Base-by-base conservation (phyloP, 805 yeast genomes). In the Candida boleticola region DNA sequence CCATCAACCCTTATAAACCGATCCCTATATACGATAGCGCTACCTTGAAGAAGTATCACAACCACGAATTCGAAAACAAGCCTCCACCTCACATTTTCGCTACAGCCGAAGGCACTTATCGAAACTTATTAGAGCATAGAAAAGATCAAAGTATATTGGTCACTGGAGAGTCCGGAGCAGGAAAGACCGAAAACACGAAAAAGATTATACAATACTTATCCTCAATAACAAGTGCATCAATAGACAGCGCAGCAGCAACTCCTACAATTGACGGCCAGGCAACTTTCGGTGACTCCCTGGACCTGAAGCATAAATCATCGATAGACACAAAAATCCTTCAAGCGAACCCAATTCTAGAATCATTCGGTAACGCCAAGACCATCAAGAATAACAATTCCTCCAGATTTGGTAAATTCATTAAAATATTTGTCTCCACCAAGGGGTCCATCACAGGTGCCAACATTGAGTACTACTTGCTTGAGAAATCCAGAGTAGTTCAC, bases 131-230 rank as follows among this genome's bases (percentile, higher is more conserved):
- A 10, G 71, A 75, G 10, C 82, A 85, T 49, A 73, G 69, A 39
- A 81, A 80, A 53, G 85, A 90, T 61, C 99, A 93, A 66, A 83
- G 95, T 10, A 89, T 93, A 42, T 71, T 93, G 38, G 97, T 93
- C n/a, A 93, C 99, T 0, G 99, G 99, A 49, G 99, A 93, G 60
- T 85, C 95, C 19, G 99, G 99, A 51, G 99, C 99, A 0, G 99
- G 99, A 40, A 93, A 93, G 60, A 93, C 99, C 0, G 99, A 93
- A 65, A 93, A 89, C 52, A 93, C 99, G 3, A 93, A 93, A 62
- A 89, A 86, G 58, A 89, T 93, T 42, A 84, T 93, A 45, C 97
- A 90, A 60, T 93, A 89, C 60, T 73, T 93, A 43, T 88, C 97
- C 1, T 81, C 88, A 5, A 82, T 88, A 21, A 80, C 95, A 1